Conservation (phyloP, 257 asterid genomes). For the Verbascum thapsus region DNA sequence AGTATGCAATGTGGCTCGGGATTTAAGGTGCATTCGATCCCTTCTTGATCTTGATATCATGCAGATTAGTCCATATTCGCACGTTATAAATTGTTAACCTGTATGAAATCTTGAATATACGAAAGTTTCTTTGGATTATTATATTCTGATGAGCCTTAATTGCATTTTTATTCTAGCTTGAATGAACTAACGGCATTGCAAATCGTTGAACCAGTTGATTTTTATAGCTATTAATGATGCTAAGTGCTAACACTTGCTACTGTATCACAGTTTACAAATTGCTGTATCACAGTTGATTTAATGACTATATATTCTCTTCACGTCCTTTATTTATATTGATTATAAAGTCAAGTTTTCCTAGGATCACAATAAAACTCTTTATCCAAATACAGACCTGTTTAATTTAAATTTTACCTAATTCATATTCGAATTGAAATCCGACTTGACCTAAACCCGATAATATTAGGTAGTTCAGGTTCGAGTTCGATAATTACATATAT, state of each 20-base stretch:
- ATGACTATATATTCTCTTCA: too few species aligned
- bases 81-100: slow-evolving; percentile 26
- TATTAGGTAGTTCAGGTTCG: too few species aligned
- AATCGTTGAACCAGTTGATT: background rate
- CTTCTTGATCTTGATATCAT: slow-evolving; percentile 22
- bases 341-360: too few species aligned
- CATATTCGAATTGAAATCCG: too few species aligned
- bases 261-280: background rate
- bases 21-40: slow-evolving; percentile 21
- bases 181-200: slow-evolving; percentile 9
- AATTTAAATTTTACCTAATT: too few species aligned
- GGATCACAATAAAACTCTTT: too few species aligned
- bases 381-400: too few species aligned
- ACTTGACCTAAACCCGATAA: too few species aligned
- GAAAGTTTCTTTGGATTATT: background rate
- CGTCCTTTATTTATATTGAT: too few species aligned
- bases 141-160: slow-evolving; percentile 10
- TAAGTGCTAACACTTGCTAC: background rate
- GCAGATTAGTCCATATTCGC: slow-evolving; percentile 22
- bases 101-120: slow-evolving; percentile 23
- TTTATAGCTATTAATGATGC: background rate
- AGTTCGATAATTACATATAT: too few species aligned
- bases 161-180: slow-evolving; percentile 13
- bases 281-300: too few species aligned
- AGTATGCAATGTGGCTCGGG: too few species aligned